Evolutionary conservation across 2,329 filamentous ascomycete species (phyloP).

Genomic region (Diaporthe sp.): DNA sequence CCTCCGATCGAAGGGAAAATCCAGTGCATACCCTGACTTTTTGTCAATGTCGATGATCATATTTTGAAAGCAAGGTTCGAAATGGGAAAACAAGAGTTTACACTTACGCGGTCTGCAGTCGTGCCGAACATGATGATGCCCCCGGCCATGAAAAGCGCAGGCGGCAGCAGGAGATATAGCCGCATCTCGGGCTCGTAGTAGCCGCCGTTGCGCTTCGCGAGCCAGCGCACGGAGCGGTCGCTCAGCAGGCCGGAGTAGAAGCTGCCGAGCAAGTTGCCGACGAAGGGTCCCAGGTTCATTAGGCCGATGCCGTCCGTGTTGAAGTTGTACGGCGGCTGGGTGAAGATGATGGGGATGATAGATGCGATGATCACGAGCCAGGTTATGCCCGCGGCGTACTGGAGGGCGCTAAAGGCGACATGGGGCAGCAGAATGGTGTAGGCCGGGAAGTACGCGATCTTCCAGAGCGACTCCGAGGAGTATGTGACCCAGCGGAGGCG

Average conservation of each 20-base stretch:
- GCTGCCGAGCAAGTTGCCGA: slow-evolving; percentile 50
- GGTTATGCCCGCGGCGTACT: background rate
- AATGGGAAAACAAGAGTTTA: background rate
- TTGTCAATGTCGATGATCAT: background rate
- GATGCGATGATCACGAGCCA: slow-evolving; percentile 4
- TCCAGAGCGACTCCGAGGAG: slow-evolving; percentile 2
- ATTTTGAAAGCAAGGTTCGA: no score
- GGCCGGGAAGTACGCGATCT: slow-evolving; percentile 3
- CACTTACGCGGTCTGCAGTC: background rate
- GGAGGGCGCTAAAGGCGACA: background rate
- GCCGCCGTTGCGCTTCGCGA: slow-evolving; percentile 49
- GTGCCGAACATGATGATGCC: slow-evolving; percentile 51
- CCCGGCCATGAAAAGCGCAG: slow-evolving; percentile 46
- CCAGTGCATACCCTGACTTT: slow-evolving; percentile 38
- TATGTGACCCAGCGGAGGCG: slow-evolving; percentile 4
- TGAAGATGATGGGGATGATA: slow-evolving; percentile 45
- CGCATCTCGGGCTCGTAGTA: slow-evolving; percentile 56
- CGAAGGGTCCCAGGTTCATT: slow-evolving; percentile 49
- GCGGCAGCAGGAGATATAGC: slow-evolving; percentile 46
- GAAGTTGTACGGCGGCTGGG: slow-evolving; percentile 51
- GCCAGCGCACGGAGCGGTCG: slow-evolving; percentile 50
- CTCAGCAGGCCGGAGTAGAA: slow-evolving; percentile 45
- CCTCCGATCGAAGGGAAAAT: slow-evolving; percentile 41
- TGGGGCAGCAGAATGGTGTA: background rate
- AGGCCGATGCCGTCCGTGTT: slow-evolving; percentile 50